Evolutionary conservation across 202 grass and related monocot species (phyloP).

Genomic region (Panicum virgatum): DNA sequence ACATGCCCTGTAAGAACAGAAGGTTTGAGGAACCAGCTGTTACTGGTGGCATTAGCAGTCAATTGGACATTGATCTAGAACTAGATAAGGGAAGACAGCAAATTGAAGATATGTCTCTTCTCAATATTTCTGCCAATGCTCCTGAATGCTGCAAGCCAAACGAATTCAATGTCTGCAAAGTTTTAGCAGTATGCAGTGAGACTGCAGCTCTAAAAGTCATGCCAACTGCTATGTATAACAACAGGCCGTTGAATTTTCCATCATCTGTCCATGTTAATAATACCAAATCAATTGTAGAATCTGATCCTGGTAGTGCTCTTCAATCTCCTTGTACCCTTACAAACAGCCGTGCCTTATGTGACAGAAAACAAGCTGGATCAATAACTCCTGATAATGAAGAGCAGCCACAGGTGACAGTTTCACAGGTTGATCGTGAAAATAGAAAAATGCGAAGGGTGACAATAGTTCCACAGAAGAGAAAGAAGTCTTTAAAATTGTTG

Average conservation of each 20-base stretch:
- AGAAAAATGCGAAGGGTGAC: background rate
- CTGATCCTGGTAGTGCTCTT: constrained; percentile 11
- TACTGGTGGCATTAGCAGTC: constrained; percentile 7
- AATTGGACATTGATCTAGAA: constrained; percentile 43
- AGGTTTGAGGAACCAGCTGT: constrained; percentile 19
- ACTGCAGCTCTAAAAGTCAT: constrained; percentile 28
- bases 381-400: constrained; percentile 36
- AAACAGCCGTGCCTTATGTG: constrained; percentile 4
- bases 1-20: background rate
- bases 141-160: constrained; percentile 30
- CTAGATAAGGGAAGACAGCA: constrained; percentile 34
- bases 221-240: background rate
- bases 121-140: constrained; percentile 16
- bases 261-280: constrained; percentile 27
- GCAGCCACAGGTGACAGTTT: background rate
- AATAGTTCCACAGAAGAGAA: constrained; percentile 35
- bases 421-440: constrained; percentile 17
- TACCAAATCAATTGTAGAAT: constrained; percentile 3
- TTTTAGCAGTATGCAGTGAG: constrained; percentile 18
- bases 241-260: background rate
- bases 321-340: background rate
- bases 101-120: constrained; percentile 11
- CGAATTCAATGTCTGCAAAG: constrained; percentile 1
- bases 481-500: constrained; percentile 22
- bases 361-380: constrained; percentile 22